Evolutionary conservation across 768 basidiomycete genomes (phyloP).

Genomic region (Psilocybe tampanensis): DNA sequence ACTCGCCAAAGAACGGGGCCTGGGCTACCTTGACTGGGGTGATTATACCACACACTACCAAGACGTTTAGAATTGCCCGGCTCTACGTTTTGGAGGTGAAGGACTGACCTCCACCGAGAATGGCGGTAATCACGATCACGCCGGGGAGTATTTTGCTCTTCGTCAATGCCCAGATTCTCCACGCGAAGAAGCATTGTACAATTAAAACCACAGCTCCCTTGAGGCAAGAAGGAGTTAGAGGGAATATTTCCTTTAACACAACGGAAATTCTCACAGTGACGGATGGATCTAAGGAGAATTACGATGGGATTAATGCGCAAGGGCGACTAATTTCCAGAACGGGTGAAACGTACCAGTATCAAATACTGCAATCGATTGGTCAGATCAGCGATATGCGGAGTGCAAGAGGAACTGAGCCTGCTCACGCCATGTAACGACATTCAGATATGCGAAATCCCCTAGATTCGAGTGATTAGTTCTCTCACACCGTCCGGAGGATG

Average conservation of each 20-base stretch:
- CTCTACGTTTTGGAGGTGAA: no score
- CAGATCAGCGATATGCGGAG: not conserved
- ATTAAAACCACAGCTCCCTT: slow-evolving; percentile 44
- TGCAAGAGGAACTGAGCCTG: not conserved
- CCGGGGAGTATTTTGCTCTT: slow-evolving; percentile 14
- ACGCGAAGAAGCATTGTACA: slow-evolving; percentile 49
- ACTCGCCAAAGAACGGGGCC: slow-evolving; percentile 20
- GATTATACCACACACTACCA: slow-evolving; percentile 22
- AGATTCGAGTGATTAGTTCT: not conserved
- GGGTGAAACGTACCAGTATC: not conserved
- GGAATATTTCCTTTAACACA: not conserved
- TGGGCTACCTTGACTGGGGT: slow-evolving; percentile 22
- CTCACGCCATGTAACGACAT: not conserved
- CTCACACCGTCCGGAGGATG: not conserved
- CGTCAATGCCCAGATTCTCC: slow-evolving; percentile 29
- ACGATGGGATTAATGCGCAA: not conserved
- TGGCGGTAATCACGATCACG: slow-evolving; percentile 14
- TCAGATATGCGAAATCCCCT: not conserved
- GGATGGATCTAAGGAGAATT: not conserved
- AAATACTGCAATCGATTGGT: not conserved
- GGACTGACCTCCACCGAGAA: slow-evolving; percentile 20
- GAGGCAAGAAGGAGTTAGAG: not conserved
- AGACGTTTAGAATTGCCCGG: not conserved
- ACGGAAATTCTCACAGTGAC: not conserved
- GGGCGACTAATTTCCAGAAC: not conserved